A percentile compares a stretch with the other conserved stretches of the same genome.
Evolutionary conservation across 139 green algal species (phyloP).

Genomic region (Picochlorum sp.): DNA sequence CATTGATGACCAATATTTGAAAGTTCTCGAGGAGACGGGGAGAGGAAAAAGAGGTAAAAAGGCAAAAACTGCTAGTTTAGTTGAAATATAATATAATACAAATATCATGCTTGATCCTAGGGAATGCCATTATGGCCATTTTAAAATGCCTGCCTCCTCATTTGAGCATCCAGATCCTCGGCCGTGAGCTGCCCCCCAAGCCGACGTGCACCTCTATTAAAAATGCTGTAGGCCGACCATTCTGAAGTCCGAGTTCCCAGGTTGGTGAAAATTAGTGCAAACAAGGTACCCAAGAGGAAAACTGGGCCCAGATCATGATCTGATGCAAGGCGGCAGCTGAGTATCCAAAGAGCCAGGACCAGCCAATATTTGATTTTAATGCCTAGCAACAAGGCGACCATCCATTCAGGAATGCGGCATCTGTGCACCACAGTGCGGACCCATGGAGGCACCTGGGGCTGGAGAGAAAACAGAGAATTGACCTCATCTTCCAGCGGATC

Average conservation of each 20-base stretch:
- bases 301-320: slow-evolving; percentile 12
- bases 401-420: slow-evolving; percentile 17
- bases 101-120: too few relatives aligned
- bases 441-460: background rate
- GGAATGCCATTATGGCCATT: too few relatives aligned
- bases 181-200: slow-evolving; percentile 41
- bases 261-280: slow-evolving; percentile 36
- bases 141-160: slow-evolving; percentile 24
- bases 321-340: slow-evolving; percentile 8
- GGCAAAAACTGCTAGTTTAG: background rate
- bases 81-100: background rate
- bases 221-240: slow-evolving; percentile 33
- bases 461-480: background rate
- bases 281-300: slow-evolving; percentile 12
- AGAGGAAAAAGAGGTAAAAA: slow-evolving; percentile 34
- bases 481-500: background rate
- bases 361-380: slow-evolving; percentile 13
- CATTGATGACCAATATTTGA: slow-evolving; percentile 75
- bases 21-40: slow-evolving; percentile 45
- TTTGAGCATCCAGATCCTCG: slow-evolving; percentile 29
- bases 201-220: slow-evolving; percentile 26
- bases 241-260: slow-evolving; percentile 30
- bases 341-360: slow-evolving; percentile 20
- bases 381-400: slow-evolving; percentile 12
- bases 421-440: background rate